A percentile compares a stretch with the other conserved stretches of the same genome.
Conservation (phyloP, 106 monocot species). For the Acorus calamus region DNA sequence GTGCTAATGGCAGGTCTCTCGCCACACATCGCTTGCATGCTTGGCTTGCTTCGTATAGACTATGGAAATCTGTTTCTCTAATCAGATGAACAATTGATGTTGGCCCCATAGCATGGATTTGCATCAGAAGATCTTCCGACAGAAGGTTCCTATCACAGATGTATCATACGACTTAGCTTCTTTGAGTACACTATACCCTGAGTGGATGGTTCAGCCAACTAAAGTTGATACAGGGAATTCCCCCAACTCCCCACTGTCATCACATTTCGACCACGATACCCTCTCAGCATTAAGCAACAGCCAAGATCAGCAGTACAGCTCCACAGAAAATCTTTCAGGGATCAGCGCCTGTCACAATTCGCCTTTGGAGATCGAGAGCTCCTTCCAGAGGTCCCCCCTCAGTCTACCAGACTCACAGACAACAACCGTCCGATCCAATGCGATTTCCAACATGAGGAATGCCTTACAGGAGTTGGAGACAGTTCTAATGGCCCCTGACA, state of each 20-base stretch:
- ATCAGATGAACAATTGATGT: constrained; percentile 1
- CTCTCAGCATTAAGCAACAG: constrained; percentile 22
- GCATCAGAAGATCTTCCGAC: constrained; percentile 30
- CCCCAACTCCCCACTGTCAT: constrained; percentile 50
- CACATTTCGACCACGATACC: constrained; percentile 24
- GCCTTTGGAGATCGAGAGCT: constrained; percentile 25
- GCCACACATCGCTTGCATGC: too few relatives aligned
- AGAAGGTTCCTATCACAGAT: constrained; percentile 16
- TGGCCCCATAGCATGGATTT: constrained; percentile 49
- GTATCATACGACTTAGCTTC: constrained; percentile 16
- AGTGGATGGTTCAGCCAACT: constrained; percentile 10
- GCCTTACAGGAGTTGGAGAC: constrained; percentile 61
- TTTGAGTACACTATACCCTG: constrained; percentile 8
- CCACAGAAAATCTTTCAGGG: constrained; percentile 21
- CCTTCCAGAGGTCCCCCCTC: constrained; percentile 10
- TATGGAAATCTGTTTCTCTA: too few relatives aligned
- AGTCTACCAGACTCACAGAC: background rate
- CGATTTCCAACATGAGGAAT: constrained; percentile 31
- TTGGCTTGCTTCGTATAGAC: too few relatives aligned
- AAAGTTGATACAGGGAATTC: constrained; percentile 43
- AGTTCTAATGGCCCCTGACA: constrained; percentile 70
- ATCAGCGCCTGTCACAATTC: constrained; percentile 9
- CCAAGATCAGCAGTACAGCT: constrained; percentile 27
- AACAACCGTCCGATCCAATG: constrained; percentile 5
- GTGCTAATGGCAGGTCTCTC: too few relatives aligned